Percentiles rank a stretch among this genome's conserved stretches.
Conservation (phyloP, 2,329 filamentous ascomycete species). For the Stylonectria norvegica region DNA sequence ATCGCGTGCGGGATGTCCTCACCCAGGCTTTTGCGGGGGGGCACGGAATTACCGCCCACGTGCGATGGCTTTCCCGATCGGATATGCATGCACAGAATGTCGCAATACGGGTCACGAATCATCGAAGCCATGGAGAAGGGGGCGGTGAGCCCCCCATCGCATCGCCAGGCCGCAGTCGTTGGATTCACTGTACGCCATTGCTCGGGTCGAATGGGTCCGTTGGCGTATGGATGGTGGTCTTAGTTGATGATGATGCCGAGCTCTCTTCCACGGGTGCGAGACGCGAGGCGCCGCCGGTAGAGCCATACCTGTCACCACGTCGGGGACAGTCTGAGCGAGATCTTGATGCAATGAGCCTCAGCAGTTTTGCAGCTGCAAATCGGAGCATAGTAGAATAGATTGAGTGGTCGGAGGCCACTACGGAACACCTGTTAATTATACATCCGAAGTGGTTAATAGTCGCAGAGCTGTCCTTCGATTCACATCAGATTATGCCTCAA, state of each 20-base stretch:
- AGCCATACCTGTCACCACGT: constrained; percentile 4
- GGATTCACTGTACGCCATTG: constrained; percentile 76
- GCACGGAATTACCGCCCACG: constrained; percentile 69
- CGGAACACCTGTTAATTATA: too few species aligned
- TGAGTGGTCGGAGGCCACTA: too few species aligned
- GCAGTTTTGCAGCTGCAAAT: constrained; percentile 21
- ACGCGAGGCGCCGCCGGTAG: constrained; percentile 16
- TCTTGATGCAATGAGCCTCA: constrained; percentile 19
- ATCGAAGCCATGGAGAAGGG: constrained; percentile 35
- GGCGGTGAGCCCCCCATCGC: constrained; percentile 12
- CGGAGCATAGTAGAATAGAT: too few species aligned
- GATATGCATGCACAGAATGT: constrained; percentile 11
- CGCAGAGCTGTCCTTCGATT: too few species aligned
- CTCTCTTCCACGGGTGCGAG: constrained; percentile 4
- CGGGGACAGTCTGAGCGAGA: constrained; percentile 3
- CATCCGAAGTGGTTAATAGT: too few species aligned
- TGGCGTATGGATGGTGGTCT: constrained; percentile 75
- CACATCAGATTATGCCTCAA: too few species aligned
- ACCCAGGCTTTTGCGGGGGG: constrained; percentile 62
- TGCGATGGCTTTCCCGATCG: constrained; percentile 57
- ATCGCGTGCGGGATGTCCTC: constrained; percentile 46
- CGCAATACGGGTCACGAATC: constrained; percentile 8
- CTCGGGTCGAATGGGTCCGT: constrained; percentile 63
- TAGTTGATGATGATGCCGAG: constrained; percentile 60
- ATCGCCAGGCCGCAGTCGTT: constrained; percentile 55